Percentiles rank a stretch among this genome's conserved stretches.
phyloP scores from a whole-genome alignment of 257 asterid genomes.

The Solanum chiquidenum region DNA sequence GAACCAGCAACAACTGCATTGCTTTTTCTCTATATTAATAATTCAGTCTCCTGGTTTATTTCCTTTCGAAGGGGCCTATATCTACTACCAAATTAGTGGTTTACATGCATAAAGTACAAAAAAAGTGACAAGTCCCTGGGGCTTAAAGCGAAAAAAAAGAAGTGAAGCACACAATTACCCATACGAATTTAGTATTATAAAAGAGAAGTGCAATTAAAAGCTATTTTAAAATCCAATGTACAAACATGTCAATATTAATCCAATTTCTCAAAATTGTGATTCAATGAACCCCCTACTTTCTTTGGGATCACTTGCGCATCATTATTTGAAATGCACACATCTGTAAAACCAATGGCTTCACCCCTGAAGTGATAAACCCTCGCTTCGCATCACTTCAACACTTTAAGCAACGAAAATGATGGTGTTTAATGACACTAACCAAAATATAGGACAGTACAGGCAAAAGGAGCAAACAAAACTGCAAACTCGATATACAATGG shows the following conservation, averaged over 20 bases:
- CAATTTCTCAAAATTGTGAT: background rate
- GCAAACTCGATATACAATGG: background rate
- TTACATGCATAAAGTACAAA: background rate
- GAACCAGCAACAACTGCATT: background rate
- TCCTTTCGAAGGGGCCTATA: background rate
- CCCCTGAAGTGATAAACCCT: background rate
- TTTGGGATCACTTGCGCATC: background rate
- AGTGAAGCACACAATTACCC: background rate
- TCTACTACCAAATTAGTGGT: background rate
- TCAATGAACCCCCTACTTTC: background rate
- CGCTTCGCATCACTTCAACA: background rate
- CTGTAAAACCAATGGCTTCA: background rate
- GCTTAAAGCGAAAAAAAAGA: background rate
- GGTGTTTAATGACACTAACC: background rate
- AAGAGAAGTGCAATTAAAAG: background rate
- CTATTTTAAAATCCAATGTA: background rate
- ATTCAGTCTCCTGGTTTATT: background rate
- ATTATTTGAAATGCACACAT: background rate
- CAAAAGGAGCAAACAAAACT: background rate
- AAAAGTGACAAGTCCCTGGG: background rate
- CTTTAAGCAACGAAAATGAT: background rate
- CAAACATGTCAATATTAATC: background rate
- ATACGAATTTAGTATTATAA: background rate
- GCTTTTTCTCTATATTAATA: background rate
- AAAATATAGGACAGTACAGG: background rate